Base-by-base conservation (phyloP, 2,329 filamentous ascomycete species). In the Allantophomopsis lycopodina region DNA sequence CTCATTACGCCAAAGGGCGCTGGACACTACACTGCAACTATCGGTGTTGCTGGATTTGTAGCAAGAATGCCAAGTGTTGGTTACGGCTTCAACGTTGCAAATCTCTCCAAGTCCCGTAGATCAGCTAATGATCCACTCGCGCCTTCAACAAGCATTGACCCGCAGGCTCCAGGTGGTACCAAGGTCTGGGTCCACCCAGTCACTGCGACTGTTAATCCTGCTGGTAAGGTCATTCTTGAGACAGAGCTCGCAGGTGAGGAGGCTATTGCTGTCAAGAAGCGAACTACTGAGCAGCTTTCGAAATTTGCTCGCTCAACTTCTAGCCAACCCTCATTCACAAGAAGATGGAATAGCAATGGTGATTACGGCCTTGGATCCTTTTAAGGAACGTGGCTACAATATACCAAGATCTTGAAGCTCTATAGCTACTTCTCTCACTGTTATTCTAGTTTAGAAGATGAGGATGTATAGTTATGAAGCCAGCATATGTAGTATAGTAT, bases 1-100 rank as follows among this genome's bases (percentile, higher is more conserved):
- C 64, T 79, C 15, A 53, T 82, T 40, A 59, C 64, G 37, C 64
- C 68, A 5, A 64, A 60, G 53, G 53, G 51, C 36, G 52, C 54
- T 31, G 52, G 49, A 6, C 40, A 28, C 34, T 43, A 43, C 36
- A 33, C 14, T 4, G 39, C 49, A n/a, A 39, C 42, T 2, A 35
- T 57, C 1, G 55, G 55, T 33, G 52, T 57, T 7, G 55, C 49
- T 40, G 55, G 55, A 31, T 48, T 58, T 35, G 49, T 56, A 7
- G 41, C 45, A 6, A 43, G 48, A 11, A 28, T 51, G 15, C 53
- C 53, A 11, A 10, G 7, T 23, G 28, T 8, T 14, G 15, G 16
- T 17, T 41, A 40, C 4, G 42, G 46, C 12, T 28, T 35, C 13
- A 32, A 45, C 30, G 41, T 38, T 5, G 44, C 46, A 35, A 38